Evolutionary conservation across 2,329 filamentous ascomycete genomes (phyloP).

Genomic region (Endothia cerciana): DNA sequence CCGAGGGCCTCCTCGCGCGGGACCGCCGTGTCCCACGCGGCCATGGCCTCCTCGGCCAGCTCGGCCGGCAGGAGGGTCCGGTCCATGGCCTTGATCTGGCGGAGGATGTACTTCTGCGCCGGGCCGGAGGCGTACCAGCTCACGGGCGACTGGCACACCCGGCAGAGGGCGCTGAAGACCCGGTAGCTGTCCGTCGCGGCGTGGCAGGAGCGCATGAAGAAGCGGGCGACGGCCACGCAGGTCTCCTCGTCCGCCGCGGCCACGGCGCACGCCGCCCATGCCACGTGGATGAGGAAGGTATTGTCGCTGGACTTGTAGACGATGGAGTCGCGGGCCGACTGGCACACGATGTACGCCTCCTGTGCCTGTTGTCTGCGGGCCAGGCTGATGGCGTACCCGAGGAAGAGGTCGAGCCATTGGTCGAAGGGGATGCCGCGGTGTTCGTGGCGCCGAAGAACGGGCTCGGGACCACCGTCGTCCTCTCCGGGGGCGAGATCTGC

Average conservation of each 20-base stretch:
- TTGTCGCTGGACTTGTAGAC: conserved; percentile 75
- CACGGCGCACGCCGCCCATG: conserved; percentile 80
- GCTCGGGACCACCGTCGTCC: conserved; percentile 36
- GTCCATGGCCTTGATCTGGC: conserved; percentile 91
- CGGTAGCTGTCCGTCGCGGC: conserved; percentile 83
- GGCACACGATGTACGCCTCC: conserved; percentile 79
- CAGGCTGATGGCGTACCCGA: conserved; percentile 81
- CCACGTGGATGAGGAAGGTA: conserved; percentile 73
- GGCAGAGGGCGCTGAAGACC: conserved; percentile 78
- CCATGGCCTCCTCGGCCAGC: conserved; percentile 45
- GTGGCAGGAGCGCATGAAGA: conserved; percentile 81
- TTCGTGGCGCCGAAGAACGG: conserved; percentile 37
- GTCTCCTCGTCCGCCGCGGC: conserved; percentile 79
- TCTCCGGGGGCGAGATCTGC: conserved; percentile 42
- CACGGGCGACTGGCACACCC: conserved; percentile 72
- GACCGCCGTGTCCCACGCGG: conserved; percentile 30
- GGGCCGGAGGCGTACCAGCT: conserved; percentile 80
- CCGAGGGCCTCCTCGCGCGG: conserved; percentile 38
- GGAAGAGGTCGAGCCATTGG: conserved; percentile 87
- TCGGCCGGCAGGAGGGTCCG: conserved; percentile 61
- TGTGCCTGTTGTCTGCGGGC: conserved; percentile 68
- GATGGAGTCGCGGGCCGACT: conserved; percentile 77
- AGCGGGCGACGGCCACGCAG: conserved; percentile 73
- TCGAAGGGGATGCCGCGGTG: conserved; percentile 77
- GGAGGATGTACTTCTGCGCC: conserved; percentile 86